Evolutionary conservation across 192 early-diverging fungal species (phyloP), one percentile per base, ranked within the genome.

Genomic region (Martensiomyces pterosporus): DNA sequence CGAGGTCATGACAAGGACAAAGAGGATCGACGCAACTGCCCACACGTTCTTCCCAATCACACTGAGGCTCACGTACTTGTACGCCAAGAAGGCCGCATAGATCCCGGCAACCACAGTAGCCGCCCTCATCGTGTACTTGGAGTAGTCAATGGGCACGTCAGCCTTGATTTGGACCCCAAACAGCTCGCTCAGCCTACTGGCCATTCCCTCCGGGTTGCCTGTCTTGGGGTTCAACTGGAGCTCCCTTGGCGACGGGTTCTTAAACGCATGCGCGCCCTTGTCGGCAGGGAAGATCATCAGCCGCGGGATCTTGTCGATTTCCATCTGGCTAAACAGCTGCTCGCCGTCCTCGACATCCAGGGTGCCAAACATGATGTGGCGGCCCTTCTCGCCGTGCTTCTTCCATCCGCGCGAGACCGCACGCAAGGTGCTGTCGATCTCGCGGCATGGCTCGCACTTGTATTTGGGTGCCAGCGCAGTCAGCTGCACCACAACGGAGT

Each of bases 1-100:
- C 23, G 72, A 68, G 19, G 57, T 68, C 72, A 75, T 75, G 56
- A 75, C 39, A 52, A 75, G 46, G 38, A 64, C 61, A 58, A 75
- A 75, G 47, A 58, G 24, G 36, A 62, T 67, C 4, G 58, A 49
- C 12, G 32, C 45, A 26, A 67, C 53, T 2, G 64, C 59, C 55
- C 58, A 61, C 27, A 55, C 19, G 27, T 57, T 74, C 34, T 60
- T 57, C 4, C 57, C 55, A n/a, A 74, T 51, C 33, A 29, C 39
- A 12, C 59, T 39, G 39, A 61, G 43, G 27, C 55, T 49, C 9
- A 74, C 25, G 16, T 61, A 43, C 40, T 27, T 52, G 47, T 60
- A 61, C 15, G 52, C 64, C 46, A 58, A 27, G 15, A 18, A 48
- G 25, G 21, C 45, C 8, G 49, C 55, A 16, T 42, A 60, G 19